Base-by-base conservation (phyloP, 2,329 filamentous ascomycete genomes). In the Teratosphaeriaceae sp. region DNA sequence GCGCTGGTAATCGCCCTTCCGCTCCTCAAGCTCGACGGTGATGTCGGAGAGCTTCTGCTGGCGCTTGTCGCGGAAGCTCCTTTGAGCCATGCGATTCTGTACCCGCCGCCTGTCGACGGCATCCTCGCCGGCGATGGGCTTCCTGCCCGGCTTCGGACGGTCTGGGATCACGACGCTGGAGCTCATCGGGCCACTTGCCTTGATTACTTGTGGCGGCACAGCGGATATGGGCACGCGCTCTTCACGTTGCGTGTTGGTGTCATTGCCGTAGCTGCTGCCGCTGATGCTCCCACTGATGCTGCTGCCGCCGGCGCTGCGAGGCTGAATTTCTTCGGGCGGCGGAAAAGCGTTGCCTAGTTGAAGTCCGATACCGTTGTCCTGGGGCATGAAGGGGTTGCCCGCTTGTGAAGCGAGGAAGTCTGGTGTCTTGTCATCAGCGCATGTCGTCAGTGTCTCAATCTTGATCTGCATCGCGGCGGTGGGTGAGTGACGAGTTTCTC, bases 101-200 rank as follows among this genome's bases (percentile, higher is more conserved):
- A 87, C 85, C 71, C 96, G 94, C 52, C 92, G 80, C 70, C 94
- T 94, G 33, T 88, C 94, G 1, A 86, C 85, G 12, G 89, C 88
- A 40, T 89, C 94, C 61, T 96, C 89, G 13, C 29, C 13, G 21
- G 50, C 42, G 36, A 63, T 56, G 2, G 90, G 89, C 73, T 97
- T 97, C 55, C 90, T 81, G 38, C 90, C 90, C 18, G 92, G 90
- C 72, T 68, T 70, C 6, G 70, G 69, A 19, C 70, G 64, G 5
- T 68, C 58, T 24, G 65, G 68, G 18, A 73, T 57, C 2, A 52
- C 54, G 52, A 66, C 61, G 33, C 38, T 57, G 19, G 48, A 54
- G 49, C 61, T 64, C 45, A 65, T 63, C 26, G 68, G 69, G 30
- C 62, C 68, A 16, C 44, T 49, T 2, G 45, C 37, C 22, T 23